Evolutionary conservation across 2,329 filamentous ascomycete genomes (phyloP), one percentile per base, ranked within the genome.

Genomic region (Pseudopyrenochaeta lycopersici): DNA sequence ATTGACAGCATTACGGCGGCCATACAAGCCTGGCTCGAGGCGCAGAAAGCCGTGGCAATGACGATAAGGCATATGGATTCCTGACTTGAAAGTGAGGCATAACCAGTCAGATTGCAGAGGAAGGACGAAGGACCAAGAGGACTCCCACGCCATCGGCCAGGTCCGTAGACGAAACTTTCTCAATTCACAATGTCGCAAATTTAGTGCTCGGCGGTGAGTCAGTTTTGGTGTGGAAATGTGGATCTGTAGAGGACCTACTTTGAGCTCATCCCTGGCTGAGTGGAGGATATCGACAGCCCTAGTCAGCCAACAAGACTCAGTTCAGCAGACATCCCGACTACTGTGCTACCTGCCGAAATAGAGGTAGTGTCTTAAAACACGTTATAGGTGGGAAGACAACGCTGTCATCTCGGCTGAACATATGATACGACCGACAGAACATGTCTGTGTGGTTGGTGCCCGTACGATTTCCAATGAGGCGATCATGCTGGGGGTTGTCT

Each of bases 11-110:
- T 30, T 32, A 35, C 10, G 11, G 27, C 23, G 14, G 40, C 23
- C 17, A 31, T 17, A 17, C 7, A 10, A 29, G 12, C 15, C n/a
- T n/a, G 4, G 10, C 18, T 38, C 35, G 7, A 32, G 46, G 44
- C 50, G 3, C 38, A n/a, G 18, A 46, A 32, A 17, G 11, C 4
- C 10, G 21, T 30, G 31, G 45, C 23, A 39, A 35, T 31, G n/a
- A 14, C 0, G 18, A 10, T 39, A 29, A 53, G 50, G 45, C 50
- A 53, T 49, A 49, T 32, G 7, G 23, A 1, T 12, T n/a, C 23
- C 14, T 15, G 17, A 29, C 2, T n/a, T 1, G 21, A 21, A 18
- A 40, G 23, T 38, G 29, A 44, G 31, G 20, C 45, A 35, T 32
- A 1, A 7, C 17, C 35, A 36, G 15, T 11, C 31, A 46, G 9